Evolutionary conservation across 257 asterid species (phyloP).

Genomic region (Penstemon barbatus): DNA sequence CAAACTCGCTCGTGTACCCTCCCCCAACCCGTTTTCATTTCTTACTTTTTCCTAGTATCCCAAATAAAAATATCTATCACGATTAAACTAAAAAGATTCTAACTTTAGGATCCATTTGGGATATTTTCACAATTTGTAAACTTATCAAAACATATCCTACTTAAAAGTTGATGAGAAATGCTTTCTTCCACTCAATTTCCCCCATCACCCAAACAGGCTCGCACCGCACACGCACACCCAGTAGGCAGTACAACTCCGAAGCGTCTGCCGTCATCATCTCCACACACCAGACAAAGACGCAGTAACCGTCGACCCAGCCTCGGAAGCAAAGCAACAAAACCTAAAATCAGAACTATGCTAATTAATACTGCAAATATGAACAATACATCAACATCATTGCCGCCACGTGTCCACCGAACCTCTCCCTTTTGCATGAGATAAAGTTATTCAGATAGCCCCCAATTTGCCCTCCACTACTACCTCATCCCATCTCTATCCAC

Average conservation of each 20-base stretch:
- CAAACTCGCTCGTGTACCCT: too few relatives aligned
- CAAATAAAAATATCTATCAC: too few relatives aligned
- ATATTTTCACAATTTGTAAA: too few relatives aligned
- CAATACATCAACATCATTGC: constrained; percentile 35
- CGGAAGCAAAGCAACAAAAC: not conserved
- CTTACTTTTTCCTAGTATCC: too few relatives aligned
- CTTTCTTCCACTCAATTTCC: too few relatives aligned
- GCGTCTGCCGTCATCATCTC: not conserved
- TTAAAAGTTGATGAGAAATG: too few relatives aligned
- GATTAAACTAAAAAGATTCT: too few relatives aligned
- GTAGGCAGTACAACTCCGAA: not conserved
- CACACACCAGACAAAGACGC: constrained; percentile 19
- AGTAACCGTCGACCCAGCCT: constrained; percentile 24
- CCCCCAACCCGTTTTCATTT: too few relatives aligned
- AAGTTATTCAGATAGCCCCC: constrained; percentile 25
- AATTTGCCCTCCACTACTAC: constrained; percentile 47
- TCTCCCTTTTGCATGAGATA: constrained; percentile 15
- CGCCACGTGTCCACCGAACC: constrained; percentile 43
- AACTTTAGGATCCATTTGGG: too few relatives aligned
- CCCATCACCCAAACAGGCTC: too few relatives aligned
- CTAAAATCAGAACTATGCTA: not conserved
- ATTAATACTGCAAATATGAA: constrained; percentile 20
- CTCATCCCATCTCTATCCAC: constrained; percentile 54
- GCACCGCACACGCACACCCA: too few relatives aligned
- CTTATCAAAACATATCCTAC: too few relatives aligned